Conservation (phyloP, 2,329 filamentous ascomycete genomes). For the Hymenoscyphus repandus region DNA sequence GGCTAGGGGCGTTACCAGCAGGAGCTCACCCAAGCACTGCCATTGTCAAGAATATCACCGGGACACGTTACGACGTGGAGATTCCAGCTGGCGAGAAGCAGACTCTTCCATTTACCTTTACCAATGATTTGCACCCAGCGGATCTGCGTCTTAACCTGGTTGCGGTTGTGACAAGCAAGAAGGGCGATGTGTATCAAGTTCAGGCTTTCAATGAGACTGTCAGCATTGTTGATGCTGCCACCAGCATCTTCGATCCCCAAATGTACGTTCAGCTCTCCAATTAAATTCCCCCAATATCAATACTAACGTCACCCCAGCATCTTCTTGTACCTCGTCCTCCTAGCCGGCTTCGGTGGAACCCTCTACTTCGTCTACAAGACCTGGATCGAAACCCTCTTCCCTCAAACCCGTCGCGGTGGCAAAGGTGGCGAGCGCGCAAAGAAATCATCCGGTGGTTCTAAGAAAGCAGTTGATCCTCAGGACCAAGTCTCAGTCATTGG, state of each 20-base stretch:
- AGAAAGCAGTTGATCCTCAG: slow-evolving; percentile 55
- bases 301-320: slow-evolving; percentile 53
- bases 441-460: slow-evolving; percentile 54
- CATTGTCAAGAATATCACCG: slow-evolving; percentile 81
- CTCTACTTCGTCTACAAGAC: slow-evolving; percentile 98
- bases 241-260: slow-evolving; percentile 89
- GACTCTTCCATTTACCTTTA: slow-evolving; percentile 76
- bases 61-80: slow-evolving; percentile 65
- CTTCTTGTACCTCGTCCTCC: slow-evolving; percentile 93
- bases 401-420: slow-evolving; percentile 64
- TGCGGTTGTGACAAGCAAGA: slow-evolving; percentile 64
- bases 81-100: slow-evolving; percentile 73
- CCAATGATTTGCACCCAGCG: slow-evolving; percentile 87
- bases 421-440: slow-evolving; percentile 43
- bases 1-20: slow-evolving; percentile 47
- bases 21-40: slow-evolving; percentile 42
- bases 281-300: slow-evolving; percentile 4
- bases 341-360: slow-evolving; percentile 69
- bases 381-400: slow-evolving; percentile 94
- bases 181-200: slow-evolving; percentile 69
- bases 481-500: slow-evolving; percentile 60
- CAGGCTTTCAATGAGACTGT: slow-evolving; percentile 78
- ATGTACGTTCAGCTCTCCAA: slow-evolving; percentile 57
- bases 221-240: slow-evolving; percentile 82
- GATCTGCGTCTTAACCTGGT: slow-evolving; percentile 75